These are phyloP conservation scores for Lepidium campestre DNA, from an alignment of 441 rosid genomes.

Conservation along the genomic window DNA sequence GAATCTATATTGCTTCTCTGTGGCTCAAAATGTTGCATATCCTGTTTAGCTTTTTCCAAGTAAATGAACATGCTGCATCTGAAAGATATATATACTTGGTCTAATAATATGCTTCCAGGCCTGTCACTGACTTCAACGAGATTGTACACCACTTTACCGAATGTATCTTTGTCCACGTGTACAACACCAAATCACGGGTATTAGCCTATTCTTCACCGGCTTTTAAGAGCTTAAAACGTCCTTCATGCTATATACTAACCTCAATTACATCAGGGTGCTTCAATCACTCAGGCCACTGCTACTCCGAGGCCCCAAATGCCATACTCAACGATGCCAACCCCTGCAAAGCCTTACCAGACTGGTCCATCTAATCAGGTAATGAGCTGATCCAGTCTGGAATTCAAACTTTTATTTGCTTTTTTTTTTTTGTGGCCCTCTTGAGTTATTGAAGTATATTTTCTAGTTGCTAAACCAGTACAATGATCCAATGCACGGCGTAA, in stretches of 20 bases:
- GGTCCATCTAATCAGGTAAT: slow-evolving; percentile 54
- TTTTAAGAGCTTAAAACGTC: background rate
- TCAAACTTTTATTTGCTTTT: background rate
- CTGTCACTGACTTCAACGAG: slow-evolving; percentile 80
- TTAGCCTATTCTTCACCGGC: slow-evolving; percentile 2
- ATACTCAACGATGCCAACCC: slow-evolving; percentile 40
- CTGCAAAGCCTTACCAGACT: slow-evolving; percentile 43
- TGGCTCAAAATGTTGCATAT: background rate
- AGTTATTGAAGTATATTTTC: slow-evolving; percentile 12
- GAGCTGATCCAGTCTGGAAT: slow-evolving; percentile 3
- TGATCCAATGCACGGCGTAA: slow-evolving; percentile 33
- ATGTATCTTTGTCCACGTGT: slow-evolving; percentile 77
- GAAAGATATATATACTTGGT: background rate
- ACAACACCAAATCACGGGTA: slow-evolving; percentile 79
- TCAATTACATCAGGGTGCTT: slow-evolving; percentile 36
- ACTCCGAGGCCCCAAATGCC: slow-evolving; percentile 48
- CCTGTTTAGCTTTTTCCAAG: background rate
- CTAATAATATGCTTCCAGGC: slow-evolving; percentile 45
- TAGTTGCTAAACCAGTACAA: slow-evolving; percentile 41
- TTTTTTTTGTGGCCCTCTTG: background rate
- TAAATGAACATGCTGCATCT: background rate
- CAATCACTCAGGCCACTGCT: slow-evolving; percentile 13
- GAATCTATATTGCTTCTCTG: background rate
- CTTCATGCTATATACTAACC: background rate
- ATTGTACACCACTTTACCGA: slow-evolving; percentile 75